Base-by-base conservation (phyloP, 805 yeast genomes). In the Saccharomycopsis sp. region DNA sequence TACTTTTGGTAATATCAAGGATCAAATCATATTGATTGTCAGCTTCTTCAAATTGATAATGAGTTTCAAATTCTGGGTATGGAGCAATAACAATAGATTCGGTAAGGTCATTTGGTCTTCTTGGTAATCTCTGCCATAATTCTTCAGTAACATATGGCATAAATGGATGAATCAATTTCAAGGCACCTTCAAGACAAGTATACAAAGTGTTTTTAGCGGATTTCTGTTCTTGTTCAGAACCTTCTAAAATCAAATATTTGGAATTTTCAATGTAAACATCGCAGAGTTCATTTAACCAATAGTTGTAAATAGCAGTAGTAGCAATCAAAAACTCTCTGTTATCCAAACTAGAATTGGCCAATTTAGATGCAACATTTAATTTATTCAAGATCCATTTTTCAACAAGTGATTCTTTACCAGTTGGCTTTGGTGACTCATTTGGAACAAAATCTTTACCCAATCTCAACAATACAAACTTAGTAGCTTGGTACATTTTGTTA, bases 231-330 rank as follows among this genome's bases (percentile, higher is more conserved):
- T 66, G 82, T 22, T 76, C 77, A 32, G 94, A 74, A 58, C 98
- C 98, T 66, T 90, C 97, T 58, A 84, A 74, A 59, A 93, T 88
- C 65, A 90, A 75, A 50, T 79, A 77, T 74, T 93, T 93, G 55
- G 96, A 87, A 75, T 93, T 93, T 73, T 93, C 98, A 67, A 93
- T 93, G 74, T 88, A 93, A 42, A 93, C 95, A 62, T 93, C 98
- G 75, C 98, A 93, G 54, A 93, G 74, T 63, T 88, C 93, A 61
- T 84, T 79, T 49, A 83, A 73, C 98, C 98, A 93, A 77, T 83
- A 93, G 68, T 81, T 84, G 72, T 93, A 93, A 51, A 90, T 79
- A 36, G 85, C 80, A 60, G 76, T 78, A 19, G 98, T 89, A 32
- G 95, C 77, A 54, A 79, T 89, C 61, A 85, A 76, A 71, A 93